These are phyloP conservation scores for Cordyceps cateniannulata DNA, from an alignment of 2,329 filamentous ascomycete genomes.

Conservation along the genomic window DNA sequence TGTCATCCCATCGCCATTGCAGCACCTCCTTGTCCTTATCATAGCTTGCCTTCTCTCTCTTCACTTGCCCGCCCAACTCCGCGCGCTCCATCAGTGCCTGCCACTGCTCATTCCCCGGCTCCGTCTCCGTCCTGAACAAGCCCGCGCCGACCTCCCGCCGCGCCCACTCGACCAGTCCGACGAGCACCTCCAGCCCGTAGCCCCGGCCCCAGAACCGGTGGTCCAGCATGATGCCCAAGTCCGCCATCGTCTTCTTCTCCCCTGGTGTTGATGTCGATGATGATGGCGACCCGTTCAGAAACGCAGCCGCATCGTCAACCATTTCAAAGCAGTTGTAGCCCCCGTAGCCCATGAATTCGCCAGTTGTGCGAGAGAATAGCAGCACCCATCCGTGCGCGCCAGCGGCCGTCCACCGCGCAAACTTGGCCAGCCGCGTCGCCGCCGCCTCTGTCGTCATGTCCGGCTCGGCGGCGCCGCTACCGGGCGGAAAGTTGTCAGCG, in stretches of 20 bases:
- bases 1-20: conserved; percentile 9
- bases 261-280: too few relatives aligned
- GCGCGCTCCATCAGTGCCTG: conserved; percentile 13
- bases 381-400: conserved; percentile 17
- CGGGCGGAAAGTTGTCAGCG: conserved; percentile 15
- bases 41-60: conserved; percentile 9
- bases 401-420: conserved; percentile 11
- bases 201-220: conserved; percentile 17
- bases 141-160: conserved; percentile 15
- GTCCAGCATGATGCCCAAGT: conserved; percentile 20
- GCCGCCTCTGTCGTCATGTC: conserved; percentile 14
- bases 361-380: too few relatives aligned
- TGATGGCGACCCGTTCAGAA: neutral
- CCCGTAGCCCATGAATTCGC: too few relatives aligned
- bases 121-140: conserved; percentile 18
- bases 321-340: conserved; percentile 17
- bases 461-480: neutral
- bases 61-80: conserved; percentile 12
- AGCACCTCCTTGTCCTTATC: conserved; percentile 7
- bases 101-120: conserved; percentile 13
- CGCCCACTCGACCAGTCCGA: conserved; percentile 18
- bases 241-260: conserved; percentile 9
- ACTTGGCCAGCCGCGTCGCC: conserved; percentile 3
- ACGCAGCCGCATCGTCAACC: neutral
- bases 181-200: conserved; percentile 18